A percentile compares a stretch with the other conserved stretches of the same genome.
phyloP scores from a whole-genome alignment of 2,329 filamentous ascomycete species.

The Endothia cerciana region DNA sequence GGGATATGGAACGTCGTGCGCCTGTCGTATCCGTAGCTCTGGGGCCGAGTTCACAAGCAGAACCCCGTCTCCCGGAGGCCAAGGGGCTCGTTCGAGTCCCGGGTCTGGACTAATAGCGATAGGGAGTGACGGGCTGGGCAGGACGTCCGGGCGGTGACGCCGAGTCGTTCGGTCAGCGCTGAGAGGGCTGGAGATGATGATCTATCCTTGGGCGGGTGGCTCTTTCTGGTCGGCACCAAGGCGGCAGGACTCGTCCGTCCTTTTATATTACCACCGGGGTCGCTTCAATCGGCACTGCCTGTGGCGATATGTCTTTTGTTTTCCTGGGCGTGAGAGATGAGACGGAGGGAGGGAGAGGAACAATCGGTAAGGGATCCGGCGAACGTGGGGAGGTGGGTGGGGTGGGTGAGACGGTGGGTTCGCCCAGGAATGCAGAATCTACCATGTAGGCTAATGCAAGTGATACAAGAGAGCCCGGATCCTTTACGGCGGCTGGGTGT shows the following conservation, averaged over 20 bases:
- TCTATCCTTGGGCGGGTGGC: neutral
- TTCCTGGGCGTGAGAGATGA: neutral
- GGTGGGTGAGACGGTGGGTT: neutral
- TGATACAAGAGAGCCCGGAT: slow-evolving; percentile 13
- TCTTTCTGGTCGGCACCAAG: slow-evolving; percentile 5
- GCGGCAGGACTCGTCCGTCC: neutral
- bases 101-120: slow-evolving; percentile 1
- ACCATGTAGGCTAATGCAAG: slow-evolving; percentile 15
- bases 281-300: slow-evolving; percentile 18
- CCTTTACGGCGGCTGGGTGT: slow-evolving; percentile 5
- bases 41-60: slow-evolving; percentile 6
- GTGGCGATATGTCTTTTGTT: neutral
- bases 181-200: slow-evolving; percentile 6
- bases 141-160: neutral
- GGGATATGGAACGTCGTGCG: neutral
- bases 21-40: slow-evolving; percentile 12
- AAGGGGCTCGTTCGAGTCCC: slow-evolving; percentile 3
- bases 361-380: neutral
- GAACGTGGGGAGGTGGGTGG: neutral
- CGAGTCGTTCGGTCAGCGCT: slow-evolving; percentile 13
- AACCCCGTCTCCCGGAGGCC: slow-evolving; percentile 1
- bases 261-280: neutral
- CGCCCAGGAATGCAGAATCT: neutral
- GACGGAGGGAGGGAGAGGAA: neutral
- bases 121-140: slow-evolving; percentile 3